Conservation (phyloP, 306 rosid genomes). For the Vachellia pachyceras region DNA sequence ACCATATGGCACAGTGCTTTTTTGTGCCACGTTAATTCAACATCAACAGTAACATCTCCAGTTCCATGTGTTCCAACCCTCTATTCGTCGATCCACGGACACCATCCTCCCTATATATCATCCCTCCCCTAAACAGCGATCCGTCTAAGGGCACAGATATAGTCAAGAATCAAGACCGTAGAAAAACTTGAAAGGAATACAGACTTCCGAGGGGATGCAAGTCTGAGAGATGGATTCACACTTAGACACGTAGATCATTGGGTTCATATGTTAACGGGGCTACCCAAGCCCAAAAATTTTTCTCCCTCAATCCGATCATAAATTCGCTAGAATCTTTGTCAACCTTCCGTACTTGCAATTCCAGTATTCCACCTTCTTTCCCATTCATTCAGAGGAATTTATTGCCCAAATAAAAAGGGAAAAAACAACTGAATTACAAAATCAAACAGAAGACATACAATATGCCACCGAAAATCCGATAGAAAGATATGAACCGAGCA, state of each 20-base stretch:
- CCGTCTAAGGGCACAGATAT: neutral
- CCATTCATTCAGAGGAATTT: neutral
- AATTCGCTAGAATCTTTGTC: constrained; percentile 11
- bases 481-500: neutral
- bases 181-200: neutral
- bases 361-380: neutral
- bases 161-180: neutral
- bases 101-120: neutral
- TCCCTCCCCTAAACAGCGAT: neutral
- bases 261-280: neutral
- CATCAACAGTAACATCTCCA: no score
- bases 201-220: neutral
- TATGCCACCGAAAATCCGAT: neutral
- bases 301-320: constrained; percentile 1
- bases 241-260: neutral
- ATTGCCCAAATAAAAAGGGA: no score
- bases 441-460: neutral
- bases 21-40: neutral
- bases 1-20: neutral
- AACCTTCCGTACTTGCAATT: neutral
- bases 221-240: neutral
- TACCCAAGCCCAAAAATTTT: neutral
- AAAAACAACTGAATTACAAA: neutral
- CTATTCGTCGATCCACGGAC: neutral
- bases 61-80: constrained; percentile 1